Evolutionary conservation across 352 stramenopile species (phyloP), one percentile per base, ranked within the genome.

Genomic region (Globisporangium ultimum): DNA sequence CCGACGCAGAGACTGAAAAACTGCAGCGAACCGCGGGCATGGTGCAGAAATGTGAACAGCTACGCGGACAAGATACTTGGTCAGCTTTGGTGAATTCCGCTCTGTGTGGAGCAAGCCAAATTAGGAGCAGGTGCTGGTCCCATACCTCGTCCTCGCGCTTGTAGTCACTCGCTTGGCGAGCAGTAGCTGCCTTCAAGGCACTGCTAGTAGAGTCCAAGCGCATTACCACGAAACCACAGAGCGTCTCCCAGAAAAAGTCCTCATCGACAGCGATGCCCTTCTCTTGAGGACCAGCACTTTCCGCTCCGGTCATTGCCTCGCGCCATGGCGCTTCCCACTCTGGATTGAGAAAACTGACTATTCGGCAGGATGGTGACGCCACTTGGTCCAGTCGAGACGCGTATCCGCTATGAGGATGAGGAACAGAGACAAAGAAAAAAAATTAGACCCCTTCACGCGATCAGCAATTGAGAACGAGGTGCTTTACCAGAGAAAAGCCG

Each of bases 131-230:
- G 28, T 36, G 28, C 7, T 36, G 28, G 8, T 36, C 17, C 12
- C 58, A 3, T 45, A 83, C 71, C 58, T 80, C 74, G 22, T 83
- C 68, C 42, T 80, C 63, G 42, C 65, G 68, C 49, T 77, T 80
- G 61, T 66, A 83, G 55, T 80, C 62, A 0, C 60, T 48, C 38
- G 43, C 11, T 21, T 17, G 40, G 40, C n/a, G 43, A 18, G 34
- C 11, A n/a, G 15, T 7, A n/a, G 2, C n/a, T 48, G 22, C 18
- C 14, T 36, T 36, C 28, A 36, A 36, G 28, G 20, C 15, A 3
- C 8, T 20, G 21, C 48, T 18, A 13, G 47, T 9, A 14, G 45
- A 51, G 45, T 50, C 24, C 47, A 74, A 58, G 9, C 71, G 65
- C 43, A 64, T 45, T 8, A 51, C 62, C 12, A 66, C 53, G 60